A percentile compares a stretch with the other conserved stretches of the same genome.
Evolutionary conservation across 768 basidiomycete species (phyloP).

Genomic region (Suillus bovinus): DNA sequence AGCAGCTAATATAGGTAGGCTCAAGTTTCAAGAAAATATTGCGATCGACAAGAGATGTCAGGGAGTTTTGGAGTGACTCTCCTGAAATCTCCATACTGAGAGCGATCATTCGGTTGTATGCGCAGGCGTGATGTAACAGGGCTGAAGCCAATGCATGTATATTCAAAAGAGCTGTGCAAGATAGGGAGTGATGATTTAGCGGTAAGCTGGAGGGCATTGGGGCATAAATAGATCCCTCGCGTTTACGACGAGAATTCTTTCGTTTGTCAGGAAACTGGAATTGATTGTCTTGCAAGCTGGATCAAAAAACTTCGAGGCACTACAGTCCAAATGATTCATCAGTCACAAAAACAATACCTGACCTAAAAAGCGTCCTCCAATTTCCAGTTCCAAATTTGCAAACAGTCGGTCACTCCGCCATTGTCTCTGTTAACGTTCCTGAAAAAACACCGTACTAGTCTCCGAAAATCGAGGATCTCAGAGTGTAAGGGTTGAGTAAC

Average conservation of each 20-base stretch:
- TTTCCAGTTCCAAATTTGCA: conserved; percentile 4
- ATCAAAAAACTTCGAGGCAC: not conserved
- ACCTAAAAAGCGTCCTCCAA: not conserved
- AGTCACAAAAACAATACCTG: not conserved
- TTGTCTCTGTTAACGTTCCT: not conserved
- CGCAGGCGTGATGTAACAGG: not conserved
- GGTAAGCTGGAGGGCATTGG: not conserved
- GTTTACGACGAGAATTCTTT: not conserved
- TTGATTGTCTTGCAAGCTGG: not conserved
- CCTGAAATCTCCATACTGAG: not conserved
- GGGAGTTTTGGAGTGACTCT: not conserved
- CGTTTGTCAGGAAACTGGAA: not conserved
- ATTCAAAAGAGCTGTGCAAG: not conserved
- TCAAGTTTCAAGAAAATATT: not conserved
- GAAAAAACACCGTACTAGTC: not conserved
- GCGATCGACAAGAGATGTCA: not conserved
- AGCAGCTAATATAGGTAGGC: not conserved
- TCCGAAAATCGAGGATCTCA: not conserved
- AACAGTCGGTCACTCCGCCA: not conserved
- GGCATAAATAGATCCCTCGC: not conserved
- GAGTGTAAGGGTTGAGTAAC: not conserved
- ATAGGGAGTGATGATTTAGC: not conserved
- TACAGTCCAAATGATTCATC: not conserved
- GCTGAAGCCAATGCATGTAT: not conserved
- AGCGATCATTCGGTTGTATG: not conserved